These are phyloP conservation scores for Lagenaria siceraria DNA, from an alignment of 306 rosid genomes.

Conservation along the genomic window DNA sequence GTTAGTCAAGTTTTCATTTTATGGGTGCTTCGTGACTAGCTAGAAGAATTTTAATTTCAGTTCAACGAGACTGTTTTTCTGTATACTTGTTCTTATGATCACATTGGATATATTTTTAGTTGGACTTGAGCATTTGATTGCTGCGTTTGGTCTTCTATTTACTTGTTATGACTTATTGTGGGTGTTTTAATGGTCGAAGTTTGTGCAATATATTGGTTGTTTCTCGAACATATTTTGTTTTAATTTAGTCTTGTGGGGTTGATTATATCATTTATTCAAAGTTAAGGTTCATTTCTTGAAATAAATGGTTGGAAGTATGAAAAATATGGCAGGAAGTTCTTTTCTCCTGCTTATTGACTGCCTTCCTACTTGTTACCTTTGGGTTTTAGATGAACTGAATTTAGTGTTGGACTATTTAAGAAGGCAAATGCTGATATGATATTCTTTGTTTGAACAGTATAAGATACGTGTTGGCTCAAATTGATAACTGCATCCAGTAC, in stretches of 20 bases:
- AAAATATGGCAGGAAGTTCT: too few species aligned
- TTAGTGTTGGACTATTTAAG: background rate
- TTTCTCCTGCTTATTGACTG: background rate
- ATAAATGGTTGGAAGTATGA: background rate
- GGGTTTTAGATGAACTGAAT: background rate
- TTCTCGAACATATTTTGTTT: background rate
- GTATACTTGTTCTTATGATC: background rate
- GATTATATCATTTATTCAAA: background rate
- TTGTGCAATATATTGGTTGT: background rate
- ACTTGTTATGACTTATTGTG: background rate
- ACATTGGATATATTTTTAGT: background rate
- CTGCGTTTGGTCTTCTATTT: background rate
- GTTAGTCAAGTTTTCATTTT: background rate
- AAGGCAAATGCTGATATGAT: background rate
- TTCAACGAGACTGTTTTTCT: background rate
- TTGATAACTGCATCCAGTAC: slow-evolving; percentile 43
- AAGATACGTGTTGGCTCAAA: slow-evolving; percentile 45
- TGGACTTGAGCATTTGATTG: background rate
- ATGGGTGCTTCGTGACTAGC: background rate
- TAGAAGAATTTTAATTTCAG: background rate
- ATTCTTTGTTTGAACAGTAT: slow-evolving; percentile 29
- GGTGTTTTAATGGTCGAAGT: background rate
- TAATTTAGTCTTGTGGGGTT: background rate
- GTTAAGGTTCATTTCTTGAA: background rate
- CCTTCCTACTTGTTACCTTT: background rate